These are phyloP conservation scores for Raphanus hybrid DNA, from an alignment of 441 rosid species.

Conservation along the genomic window DNA sequence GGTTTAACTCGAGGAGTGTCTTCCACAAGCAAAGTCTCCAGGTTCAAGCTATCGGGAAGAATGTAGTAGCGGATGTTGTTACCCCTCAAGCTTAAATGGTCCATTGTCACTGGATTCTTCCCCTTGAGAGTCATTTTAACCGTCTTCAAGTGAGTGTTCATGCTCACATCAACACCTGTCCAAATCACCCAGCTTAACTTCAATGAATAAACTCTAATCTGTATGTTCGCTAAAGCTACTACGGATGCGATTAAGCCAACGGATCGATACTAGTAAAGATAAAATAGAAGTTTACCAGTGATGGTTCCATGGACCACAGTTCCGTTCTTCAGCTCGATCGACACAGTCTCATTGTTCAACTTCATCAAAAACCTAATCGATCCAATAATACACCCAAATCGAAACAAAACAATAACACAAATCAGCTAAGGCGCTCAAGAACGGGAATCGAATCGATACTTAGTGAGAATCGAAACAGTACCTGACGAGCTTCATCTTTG, in stretches of 20 bases:
- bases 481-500: conserved; percentile 51
- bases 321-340: conserved; percentile 85
- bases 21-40: conserved; percentile 80
- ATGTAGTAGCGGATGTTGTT: conserved; percentile 83
- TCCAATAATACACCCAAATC: conserved; percentile 28
- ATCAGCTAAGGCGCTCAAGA: conserved; percentile 16
- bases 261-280: conserved; percentile 22
- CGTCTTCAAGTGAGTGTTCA: conserved; percentile 85
- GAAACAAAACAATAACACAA: neutral
- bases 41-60: conserved; percentile 85
- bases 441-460: neutral
- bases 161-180: conserved; percentile 82
- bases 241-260: conserved; percentile 16
- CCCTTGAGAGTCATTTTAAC: conserved; percentile 78
- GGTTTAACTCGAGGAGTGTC: conserved; percentile 84
- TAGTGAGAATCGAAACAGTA: conserved; percentile 22
- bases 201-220: conserved; percentile 5
- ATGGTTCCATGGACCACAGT: conserved; percentile 82
- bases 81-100: conserved; percentile 83
- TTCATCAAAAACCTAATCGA: conserved; percentile 80
- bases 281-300: conserved; percentile 50
- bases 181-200: conserved; percentile 11
- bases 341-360: conserved; percentile 81
- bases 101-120: conserved; percentile 75
- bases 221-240: conserved; percentile 15